Conservation (phyloP, 805 yeast species). For the Cyberlindnera misumaiensis region DNA sequence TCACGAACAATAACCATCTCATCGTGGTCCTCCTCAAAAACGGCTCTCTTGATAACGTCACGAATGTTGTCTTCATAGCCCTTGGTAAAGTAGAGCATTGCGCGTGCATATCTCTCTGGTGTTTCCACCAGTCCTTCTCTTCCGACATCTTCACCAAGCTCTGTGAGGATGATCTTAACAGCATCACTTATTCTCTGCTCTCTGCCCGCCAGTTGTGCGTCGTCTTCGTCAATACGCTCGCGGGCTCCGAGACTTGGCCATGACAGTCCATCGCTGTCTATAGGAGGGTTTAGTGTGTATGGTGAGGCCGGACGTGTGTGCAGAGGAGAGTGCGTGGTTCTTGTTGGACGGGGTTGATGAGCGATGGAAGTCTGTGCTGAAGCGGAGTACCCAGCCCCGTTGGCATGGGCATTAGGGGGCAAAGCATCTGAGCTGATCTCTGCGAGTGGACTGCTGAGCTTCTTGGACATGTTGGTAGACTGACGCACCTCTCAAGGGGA, state of each 20-base stretch:
- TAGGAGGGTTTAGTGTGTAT: constrained; percentile 75
- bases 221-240: constrained; percentile 59
- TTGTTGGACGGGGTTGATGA: constrained; percentile 7
- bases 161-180: constrained; percentile 56
- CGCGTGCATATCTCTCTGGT: constrained; percentile 93
- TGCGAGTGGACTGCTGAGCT: constrained; percentile 12
- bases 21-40: constrained; percentile 96
- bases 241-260: constrained; percentile 93
- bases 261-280: constrained; percentile 84
- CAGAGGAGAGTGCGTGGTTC: constrained; percentile 44
- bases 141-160: constrained; percentile 84
- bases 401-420: constrained; percentile 10
- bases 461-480: constrained; percentile 7
- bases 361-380: constrained; percentile 14
- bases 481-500: too few species aligned
- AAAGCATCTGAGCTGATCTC: constrained; percentile 8
- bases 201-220: constrained; percentile 58
- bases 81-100: constrained; percentile 91
- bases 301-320: constrained; percentile 79
- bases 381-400: constrained; percentile 17
- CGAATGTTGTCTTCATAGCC: constrained; percentile 94
- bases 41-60: constrained; percentile 90
- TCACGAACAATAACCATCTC: constrained; percentile 98
- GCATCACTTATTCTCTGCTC: constrained; percentile 79
- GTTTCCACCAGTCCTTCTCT: constrained; percentile 91